Evolutionary conservation across 805 yeast species (phyloP).

Genomic region (Cyberlindnera xishuangbannaensis): DNA sequence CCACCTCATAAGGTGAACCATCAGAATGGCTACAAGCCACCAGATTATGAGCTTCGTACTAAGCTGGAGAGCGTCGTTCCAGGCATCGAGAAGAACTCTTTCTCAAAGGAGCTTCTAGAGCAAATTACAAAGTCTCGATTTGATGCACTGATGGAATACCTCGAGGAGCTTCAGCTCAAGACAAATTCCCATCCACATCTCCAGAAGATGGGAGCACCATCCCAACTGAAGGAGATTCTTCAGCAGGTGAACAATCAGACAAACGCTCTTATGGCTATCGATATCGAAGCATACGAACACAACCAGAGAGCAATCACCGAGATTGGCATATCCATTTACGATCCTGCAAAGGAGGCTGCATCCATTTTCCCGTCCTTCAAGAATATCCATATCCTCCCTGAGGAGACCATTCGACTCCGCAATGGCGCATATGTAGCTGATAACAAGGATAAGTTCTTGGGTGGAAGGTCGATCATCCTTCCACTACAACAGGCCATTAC

Average conservation of each 20-base stretch:
- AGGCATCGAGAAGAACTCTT: background rate
- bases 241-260: constrained; percentile 8
- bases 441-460: constrained; percentile 42
- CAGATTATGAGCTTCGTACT: background rate
- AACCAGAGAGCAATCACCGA: constrained; percentile 42
- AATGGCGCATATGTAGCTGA: constrained; percentile 55
- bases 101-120: constrained; percentile 2
- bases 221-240: constrained; percentile 6
- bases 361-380: constrained; percentile 36
- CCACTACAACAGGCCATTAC: constrained; percentile 29
- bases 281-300: constrained; percentile 52
- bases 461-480: constrained; percentile 44
- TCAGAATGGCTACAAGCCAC: background rate
- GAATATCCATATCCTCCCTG: constrained; percentile 38
- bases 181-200: background rate
- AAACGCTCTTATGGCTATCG: constrained; percentile 35
- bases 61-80: constrained; percentile 1
- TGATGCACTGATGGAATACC: background rate
- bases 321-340: constrained; percentile 51
- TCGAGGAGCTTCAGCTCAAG: constrained; percentile 2
- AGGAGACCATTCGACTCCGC: constrained; percentile 35
- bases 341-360: constrained; percentile 40
- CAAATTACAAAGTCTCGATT: constrained; percentile 2
- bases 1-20: background rate
- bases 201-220: constrained; percentile 1